These are phyloP conservation scores for Tetracladium maxilliforme DNA, from an alignment of 2,329 filamentous ascomycete species.

Conservation along the genomic window DNA sequence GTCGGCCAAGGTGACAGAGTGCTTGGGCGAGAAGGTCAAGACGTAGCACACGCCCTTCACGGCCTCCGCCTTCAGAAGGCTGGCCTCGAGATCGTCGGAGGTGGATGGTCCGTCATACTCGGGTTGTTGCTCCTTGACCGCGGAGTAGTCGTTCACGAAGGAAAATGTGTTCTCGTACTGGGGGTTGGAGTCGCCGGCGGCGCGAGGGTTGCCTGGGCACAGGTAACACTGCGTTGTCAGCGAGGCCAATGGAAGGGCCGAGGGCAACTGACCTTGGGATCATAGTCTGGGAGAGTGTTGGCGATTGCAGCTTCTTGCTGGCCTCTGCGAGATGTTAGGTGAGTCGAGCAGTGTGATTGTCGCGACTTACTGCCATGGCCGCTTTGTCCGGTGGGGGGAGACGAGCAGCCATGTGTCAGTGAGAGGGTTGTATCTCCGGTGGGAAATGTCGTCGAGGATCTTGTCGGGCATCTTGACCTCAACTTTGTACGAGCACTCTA, in stretches of 20 bases:
- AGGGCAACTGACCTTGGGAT: slow-evolving; percentile 42
- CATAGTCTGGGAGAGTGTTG: slow-evolving; percentile 62
- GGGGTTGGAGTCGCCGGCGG: slow-evolving; percentile 76
- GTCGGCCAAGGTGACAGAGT: slow-evolving; percentile 87
- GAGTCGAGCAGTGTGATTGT: slow-evolving; percentile 1
- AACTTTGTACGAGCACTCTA: slow-evolving; percentile 4
- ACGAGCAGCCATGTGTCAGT: slow-evolving; percentile 86
- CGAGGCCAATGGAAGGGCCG: background rate
- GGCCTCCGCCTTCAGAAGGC: slow-evolving; percentile 22
- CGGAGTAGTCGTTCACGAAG: slow-evolving; percentile 96
- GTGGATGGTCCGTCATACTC: slow-evolving; percentile 42
- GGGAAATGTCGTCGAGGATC: slow-evolving; percentile 89
- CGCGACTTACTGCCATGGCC: slow-evolving; percentile 83
- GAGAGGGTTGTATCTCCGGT: slow-evolving; percentile 84
- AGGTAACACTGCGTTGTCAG: slow-evolving; percentile 59
- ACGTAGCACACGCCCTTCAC: slow-evolving; percentile 78
- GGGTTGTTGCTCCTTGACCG: slow-evolving; percentile 84
- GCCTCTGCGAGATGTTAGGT: slow-evolving; percentile 36
- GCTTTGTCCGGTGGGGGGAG: slow-evolving; percentile 89
- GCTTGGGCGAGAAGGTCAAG: slow-evolving; percentile 80
- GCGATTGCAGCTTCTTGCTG: slow-evolving; percentile 61
- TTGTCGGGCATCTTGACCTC: slow-evolving; percentile 59
- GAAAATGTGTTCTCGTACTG: slow-evolving; percentile 78
- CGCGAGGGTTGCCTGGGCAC: slow-evolving; percentile 81
- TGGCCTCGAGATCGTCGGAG: slow-evolving; percentile 8